Evolutionary conservation across 2,329 filamentous ascomycete species (phyloP).

Genomic region (Hypoxylon sp.): DNA sequence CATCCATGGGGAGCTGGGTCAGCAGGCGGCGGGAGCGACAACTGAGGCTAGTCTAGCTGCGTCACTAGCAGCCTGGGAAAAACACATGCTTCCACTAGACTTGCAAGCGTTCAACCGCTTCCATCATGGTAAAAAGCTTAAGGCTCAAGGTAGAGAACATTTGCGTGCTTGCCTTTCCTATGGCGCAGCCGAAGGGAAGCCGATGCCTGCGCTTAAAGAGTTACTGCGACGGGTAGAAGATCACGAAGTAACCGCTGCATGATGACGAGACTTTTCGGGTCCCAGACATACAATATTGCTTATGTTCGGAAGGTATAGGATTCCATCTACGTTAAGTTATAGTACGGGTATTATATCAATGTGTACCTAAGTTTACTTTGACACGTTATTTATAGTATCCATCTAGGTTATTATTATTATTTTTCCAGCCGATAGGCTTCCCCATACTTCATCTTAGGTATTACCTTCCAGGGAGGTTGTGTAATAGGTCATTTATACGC

Average conservation of each 20-base stretch:
- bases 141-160: conserved; percentile 26
- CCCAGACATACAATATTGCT: background rate
- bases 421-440: too few species aligned
- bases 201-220: conserved; percentile 33
- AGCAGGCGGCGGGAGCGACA: conserved; percentile 6
- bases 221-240: conserved; percentile 27
- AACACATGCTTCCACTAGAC: conserved; percentile 27
- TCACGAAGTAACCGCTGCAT: background rate
- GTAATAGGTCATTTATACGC: background rate
- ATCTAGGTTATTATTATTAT: too few species aligned
- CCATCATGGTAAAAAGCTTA: conserved; percentile 35
- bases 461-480: background rate
- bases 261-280: background rate
- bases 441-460: background rate
- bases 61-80: conserved; percentile 26
- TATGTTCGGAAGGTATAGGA: too few species aligned
- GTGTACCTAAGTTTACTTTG: background rate
- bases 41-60: conserved; percentile 16
- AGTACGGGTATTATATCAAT: too few species aligned
- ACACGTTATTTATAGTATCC: background rate
- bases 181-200: conserved; percentile 30
- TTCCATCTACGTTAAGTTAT: too few species aligned
- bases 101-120: conserved; percentile 38
- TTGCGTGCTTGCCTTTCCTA: conserved; percentile 18
- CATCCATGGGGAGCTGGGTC: conserved; percentile 26